These are phyloP conservation scores for Lasiosphaeris hirsuta DNA, from an alignment of 495 filamentous ascomycete species.

Conservation along the genomic window DNA sequence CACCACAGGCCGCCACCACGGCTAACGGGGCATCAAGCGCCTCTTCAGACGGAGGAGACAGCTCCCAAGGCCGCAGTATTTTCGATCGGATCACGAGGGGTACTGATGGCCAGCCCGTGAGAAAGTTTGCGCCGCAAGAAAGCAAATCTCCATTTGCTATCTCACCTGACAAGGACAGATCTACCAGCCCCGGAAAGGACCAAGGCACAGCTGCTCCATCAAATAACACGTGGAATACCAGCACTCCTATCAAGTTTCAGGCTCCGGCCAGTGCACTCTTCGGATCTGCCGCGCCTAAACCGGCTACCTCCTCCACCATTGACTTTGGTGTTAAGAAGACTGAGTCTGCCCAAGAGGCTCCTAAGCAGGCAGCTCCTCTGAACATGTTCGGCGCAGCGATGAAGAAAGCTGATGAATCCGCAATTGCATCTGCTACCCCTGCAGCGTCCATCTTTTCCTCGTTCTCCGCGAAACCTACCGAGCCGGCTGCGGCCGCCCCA, in stretches of 20 bases:
- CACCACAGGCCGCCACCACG: constrained; percentile 26
- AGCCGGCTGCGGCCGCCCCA: constrained; percentile 19
- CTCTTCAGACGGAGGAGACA: constrained; percentile 35
- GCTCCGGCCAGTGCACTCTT: constrained; percentile 30
- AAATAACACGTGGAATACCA: constrained; percentile 49
- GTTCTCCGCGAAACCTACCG: constrained; percentile 17
- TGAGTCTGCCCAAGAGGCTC: constrained; percentile 14
- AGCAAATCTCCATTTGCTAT: constrained; percentile 23
- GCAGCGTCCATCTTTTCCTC: constrained; percentile 17
- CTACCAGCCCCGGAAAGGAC: constrained; percentile 34
- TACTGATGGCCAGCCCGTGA: constrained; percentile 47
- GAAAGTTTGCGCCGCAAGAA: constrained; percentile 27
- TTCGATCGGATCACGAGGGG: constrained; percentile 57
- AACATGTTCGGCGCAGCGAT: constrained; percentile 23
- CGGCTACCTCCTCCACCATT: constrained; percentile 22
- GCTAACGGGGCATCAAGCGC: constrained; percentile 27
- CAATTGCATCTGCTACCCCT: constrained; percentile 10
- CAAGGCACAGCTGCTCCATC: constrained; percentile 28
- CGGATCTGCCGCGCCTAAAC: constrained; percentile 30
- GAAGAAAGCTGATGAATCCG: constrained; percentile 22
- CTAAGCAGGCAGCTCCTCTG: constrained; percentile 13
- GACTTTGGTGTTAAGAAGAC: constrained; percentile 24
- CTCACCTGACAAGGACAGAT: constrained; percentile 31
- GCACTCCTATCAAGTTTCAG: constrained; percentile 38
- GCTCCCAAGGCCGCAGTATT: constrained; percentile 46